These are phyloP conservation scores for Periglandula ipomoeae DNA, from an alignment of 2,329 filamentous ascomycete genomes.

Conservation along the genomic window DNA sequence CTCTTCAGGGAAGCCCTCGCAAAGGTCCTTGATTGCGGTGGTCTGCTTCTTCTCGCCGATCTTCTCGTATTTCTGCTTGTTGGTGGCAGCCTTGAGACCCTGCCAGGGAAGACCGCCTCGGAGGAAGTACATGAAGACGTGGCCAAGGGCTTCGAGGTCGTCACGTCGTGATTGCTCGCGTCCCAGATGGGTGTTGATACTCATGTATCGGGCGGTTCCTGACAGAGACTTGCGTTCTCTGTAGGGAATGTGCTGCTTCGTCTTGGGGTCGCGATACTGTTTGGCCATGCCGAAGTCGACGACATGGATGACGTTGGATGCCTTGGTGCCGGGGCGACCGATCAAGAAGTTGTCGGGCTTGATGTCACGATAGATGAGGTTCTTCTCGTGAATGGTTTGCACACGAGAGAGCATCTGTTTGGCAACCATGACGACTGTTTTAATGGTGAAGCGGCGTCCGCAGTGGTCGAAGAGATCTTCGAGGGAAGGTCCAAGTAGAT, in stretches of 20 bases:
- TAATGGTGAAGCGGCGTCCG: constrained; percentile 99
- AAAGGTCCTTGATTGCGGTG: constrained; percentile 91
- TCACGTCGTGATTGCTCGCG: constrained; percentile 93
- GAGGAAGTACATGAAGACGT: constrained; percentile 68
- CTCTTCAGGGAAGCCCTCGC: constrained; percentile 91
- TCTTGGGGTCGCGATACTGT: constrained; percentile 97
- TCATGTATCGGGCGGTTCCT: constrained; percentile 97
- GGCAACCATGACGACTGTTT: constrained; percentile 92
- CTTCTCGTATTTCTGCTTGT: constrained; percentile 99
- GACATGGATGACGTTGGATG: constrained; percentile 96
- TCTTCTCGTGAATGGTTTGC: constrained; percentile 99
- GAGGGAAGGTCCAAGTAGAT: constrained; percentile 87
- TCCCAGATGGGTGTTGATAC: constrained; percentile 97
- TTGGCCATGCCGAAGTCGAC: constrained; percentile 99
- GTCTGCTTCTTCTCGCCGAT: constrained; percentile 99
- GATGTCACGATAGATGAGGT: constrained; percentile 99
- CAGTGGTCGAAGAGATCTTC: constrained; percentile 99
- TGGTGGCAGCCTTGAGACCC: constrained; percentile 63
- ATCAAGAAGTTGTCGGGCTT: constrained; percentile 99
- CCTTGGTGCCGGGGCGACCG: constrained; percentile 88
- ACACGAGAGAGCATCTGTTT: constrained; percentile 98
- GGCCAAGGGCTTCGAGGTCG: constrained; percentile 79
- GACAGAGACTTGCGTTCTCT: constrained; percentile 94
- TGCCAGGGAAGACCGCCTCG: constrained; percentile 65
- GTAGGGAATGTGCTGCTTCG: constrained; percentile 97